These are phyloP conservation scores for Cercospora citrullina DNA, from an alignment of 2,329 filamentous ascomycete species.

Conservation along the genomic window DNA sequence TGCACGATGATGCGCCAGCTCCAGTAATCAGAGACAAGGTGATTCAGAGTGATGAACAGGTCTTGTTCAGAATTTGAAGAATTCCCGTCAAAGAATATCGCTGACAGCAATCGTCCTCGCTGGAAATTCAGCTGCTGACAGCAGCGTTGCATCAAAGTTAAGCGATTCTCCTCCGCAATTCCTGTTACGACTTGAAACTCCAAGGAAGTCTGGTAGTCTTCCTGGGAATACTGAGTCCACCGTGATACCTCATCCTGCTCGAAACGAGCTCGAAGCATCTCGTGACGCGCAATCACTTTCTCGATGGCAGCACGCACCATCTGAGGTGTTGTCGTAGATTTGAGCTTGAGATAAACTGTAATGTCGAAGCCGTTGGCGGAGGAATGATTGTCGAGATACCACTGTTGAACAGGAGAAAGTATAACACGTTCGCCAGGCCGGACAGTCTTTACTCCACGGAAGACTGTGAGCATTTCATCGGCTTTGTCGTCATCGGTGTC, in stretches of 20 bases:
- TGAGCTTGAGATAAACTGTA: background rate
- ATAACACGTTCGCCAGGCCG: background rate
- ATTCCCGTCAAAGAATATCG: background rate
- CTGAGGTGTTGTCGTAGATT: background rate
- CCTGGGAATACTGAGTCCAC: background rate
- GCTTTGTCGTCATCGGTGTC: background rate
- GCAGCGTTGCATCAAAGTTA: background rate
- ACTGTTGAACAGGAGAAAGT: background rate
- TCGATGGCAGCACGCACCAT: background rate
- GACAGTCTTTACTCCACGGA: background rate
- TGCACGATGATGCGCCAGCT: background rate
- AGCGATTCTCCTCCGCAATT: background rate
- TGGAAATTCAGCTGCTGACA: background rate
- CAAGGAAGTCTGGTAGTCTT: background rate
- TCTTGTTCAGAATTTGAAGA: background rate
- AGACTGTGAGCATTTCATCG: background rate
- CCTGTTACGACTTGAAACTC: background rate
- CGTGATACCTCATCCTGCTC: background rate
- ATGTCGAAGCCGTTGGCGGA: background rate
- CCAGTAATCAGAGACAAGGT: background rate
- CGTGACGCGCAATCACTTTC: background rate
- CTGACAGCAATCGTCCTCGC: background rate
- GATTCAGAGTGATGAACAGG: background rate
- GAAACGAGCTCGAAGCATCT: background rate
- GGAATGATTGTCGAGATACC: background rate